Evolutionary conservation across 2,329 filamentous ascomycete genomes (phyloP).

Genomic region (Emergomyces africanus): DNA sequence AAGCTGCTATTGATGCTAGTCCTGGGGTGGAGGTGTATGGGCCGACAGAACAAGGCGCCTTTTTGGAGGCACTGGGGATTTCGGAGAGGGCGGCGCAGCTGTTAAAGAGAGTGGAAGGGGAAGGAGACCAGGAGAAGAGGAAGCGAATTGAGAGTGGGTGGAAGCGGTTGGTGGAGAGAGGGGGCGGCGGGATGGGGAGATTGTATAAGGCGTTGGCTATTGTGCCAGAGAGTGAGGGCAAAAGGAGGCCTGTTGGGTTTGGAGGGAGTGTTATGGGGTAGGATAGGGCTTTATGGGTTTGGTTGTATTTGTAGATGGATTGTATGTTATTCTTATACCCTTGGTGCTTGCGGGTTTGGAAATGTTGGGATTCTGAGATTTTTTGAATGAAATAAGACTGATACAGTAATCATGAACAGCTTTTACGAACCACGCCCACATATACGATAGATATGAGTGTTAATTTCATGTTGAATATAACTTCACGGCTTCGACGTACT

Average conservation of each 20-base stretch:
- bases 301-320: neutral
- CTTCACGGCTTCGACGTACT: neutral
- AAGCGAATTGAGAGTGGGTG: conserved; percentile 59
- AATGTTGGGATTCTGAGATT: neutral
- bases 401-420: neutral
- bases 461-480: neutral
- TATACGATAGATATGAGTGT: neutral
- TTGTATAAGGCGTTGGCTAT: conserved; percentile 91
- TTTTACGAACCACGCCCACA: neutral
- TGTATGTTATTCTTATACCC: neutral
- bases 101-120: conserved; percentile 33
- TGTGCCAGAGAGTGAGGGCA: conserved; percentile 63
- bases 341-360: neutral
- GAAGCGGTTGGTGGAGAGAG: conserved; percentile 70
- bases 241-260: conserved; percentile 76
- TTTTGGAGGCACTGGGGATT: conserved; percentile 72
- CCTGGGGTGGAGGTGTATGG: conserved; percentile 83
- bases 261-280: conserved; percentile 48
- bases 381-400: neutral
- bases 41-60: conserved; percentile 72
- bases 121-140: conserved; percentile 36
- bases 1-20: conserved; percentile 63
- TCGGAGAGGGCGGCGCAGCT: conserved; percentile 60
- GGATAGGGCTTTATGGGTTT: neutral
- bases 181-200: conserved; percentile 80